A percentile compares a stretch with the other conserved stretches of the same genome.
These are phyloP conservation scores for Cyberlindnera misumaiensis DNA, from an alignment of 805 yeast genomes.

Conservation along the genomic window DNA sequence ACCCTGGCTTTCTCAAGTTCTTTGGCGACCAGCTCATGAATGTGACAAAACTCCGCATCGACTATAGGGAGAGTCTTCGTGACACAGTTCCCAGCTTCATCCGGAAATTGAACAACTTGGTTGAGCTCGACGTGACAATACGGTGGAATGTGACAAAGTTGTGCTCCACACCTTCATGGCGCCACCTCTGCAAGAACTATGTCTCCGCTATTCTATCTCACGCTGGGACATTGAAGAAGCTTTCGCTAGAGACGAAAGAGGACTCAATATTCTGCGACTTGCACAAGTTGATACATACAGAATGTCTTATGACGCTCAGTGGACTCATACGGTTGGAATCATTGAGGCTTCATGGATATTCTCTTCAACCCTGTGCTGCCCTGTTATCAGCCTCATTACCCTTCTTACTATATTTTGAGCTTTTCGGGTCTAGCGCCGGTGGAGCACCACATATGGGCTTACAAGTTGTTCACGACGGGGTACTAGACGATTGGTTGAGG, in stretches of 20 bases:
- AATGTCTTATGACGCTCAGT: conserved; percentile 14
- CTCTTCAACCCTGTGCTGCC: conserved; percentile 23
- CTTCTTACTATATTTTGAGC: conserved; percentile 30
- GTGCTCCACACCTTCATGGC: conserved; percentile 19
- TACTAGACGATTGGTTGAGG: conserved; percentile 51
- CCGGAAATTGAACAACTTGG: conserved; percentile 18
- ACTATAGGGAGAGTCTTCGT: conserved; percentile 34
- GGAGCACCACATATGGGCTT: conserved; percentile 49
- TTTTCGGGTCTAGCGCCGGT: conserved; percentile 44
- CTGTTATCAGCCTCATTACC: conserved; percentile 25
- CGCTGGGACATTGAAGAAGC: conserved; percentile 22
- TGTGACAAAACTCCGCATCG: conserved; percentile 29
- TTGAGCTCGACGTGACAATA: conserved; percentile 33
- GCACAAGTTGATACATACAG: conserved; percentile 24
- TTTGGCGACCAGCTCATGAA: conserved; percentile 23
- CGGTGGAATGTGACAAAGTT: conserved; percentile 32
- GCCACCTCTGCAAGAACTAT: conserved; percentile 16
- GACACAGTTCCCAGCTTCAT: conserved; percentile 36
- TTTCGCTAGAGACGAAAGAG: conserved; percentile 35
- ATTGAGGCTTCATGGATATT: conserved; percentile 35
- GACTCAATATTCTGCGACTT: conserved; percentile 30
- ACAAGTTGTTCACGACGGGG: conserved; percentile 45
- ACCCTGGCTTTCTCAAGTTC: conserved; percentile 23
- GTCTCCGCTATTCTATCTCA: conserved; percentile 16
- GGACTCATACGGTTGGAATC: conserved; percentile 26